Evolutionary conservation across 352 stramenopile species (phyloP), one percentile per base, ranked within the genome.

Genomic region (Phytopythium cucurbitacearum): DNA sequence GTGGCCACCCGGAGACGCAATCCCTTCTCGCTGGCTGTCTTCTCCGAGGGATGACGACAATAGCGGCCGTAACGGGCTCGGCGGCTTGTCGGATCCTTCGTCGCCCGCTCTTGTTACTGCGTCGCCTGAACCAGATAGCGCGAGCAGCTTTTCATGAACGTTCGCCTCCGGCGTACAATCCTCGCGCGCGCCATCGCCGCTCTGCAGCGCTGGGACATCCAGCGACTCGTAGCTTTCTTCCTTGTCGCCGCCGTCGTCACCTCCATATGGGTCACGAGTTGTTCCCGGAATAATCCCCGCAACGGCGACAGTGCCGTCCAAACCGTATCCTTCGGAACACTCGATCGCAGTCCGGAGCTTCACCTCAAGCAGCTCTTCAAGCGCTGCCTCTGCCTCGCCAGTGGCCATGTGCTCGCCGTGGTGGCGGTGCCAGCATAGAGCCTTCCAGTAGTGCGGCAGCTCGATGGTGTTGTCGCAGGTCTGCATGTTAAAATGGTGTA

Each of bases 401-500:
- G 52, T 76, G 5, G 54, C 50, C 16, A 54, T 47, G 4, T 60
- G 41, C 15, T 73, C 62, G 10, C 77, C 59, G 12, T 72, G 69
- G 0, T 71, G 41, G 12, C 61, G 41, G 45, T 69, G 71, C 77
- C 69, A 89, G 56, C 76, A 85, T 5, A 89, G 47, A 8, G 75
- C 78, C 42, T 75, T 81, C 77, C 80, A 91, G 52, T 89, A 91
- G 64, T 91, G 62, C 7, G 77, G 77, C 8, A 91, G 66, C 51
- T 91, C 77, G 8, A 91, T 46, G 7, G 71, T 87, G 48, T 91
- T 91, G 54, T 91, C 77, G 40, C 77, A 91, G 6, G 80, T 91
- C 80, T 90, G 42, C 42, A 51, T 32, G 36, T 1, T 21, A 10
- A 6, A 9, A 37, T 6, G 3, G 32, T 28, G 12, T 21, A 46